A percentile compares a stretch with the other conserved stretches of the same genome.
Conservation (phyloP, 148 eudicot species). For the Oxyria digyna region DNA sequence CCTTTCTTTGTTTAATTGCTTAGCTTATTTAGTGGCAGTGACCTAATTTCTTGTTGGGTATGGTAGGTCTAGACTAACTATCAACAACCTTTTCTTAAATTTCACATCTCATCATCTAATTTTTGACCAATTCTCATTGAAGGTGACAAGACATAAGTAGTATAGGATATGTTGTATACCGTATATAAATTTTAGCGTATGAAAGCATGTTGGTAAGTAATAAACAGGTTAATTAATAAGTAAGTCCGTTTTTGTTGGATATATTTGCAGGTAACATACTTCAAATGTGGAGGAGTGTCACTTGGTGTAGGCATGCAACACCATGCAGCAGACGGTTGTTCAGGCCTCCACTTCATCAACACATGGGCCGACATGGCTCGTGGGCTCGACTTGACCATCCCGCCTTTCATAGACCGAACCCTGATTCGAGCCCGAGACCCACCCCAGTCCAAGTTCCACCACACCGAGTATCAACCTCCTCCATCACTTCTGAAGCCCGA, state of each 20-base stretch:
- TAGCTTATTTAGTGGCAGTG: not conserved
- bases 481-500: conserved; percentile 8
- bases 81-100: not conserved
- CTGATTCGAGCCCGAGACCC: conserved; percentile 19
- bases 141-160: not conserved
- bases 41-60: conserved; percentile 2
- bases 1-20: not conserved
- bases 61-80: conserved; percentile 7
- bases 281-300: conserved; percentile 25
- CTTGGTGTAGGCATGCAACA: conserved; percentile 20
- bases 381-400: conserved; percentile 14
- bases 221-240: too few relatives aligned
- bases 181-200: too few relatives aligned
- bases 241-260: not conserved
- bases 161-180: too few relatives aligned
- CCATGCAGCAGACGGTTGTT: conserved; percentile 17
- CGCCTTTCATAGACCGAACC: conserved; percentile 15
- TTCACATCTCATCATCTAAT: not conserved
- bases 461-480: conserved; percentile 21
- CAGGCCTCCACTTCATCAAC: conserved; percentile 10
- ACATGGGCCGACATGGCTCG: conserved; percentile 22
- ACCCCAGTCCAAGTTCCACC: conserved; percentile 20
- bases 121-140: not conserved
- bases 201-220: too few relatives aligned
- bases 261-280: conserved; percentile 22